Evolutionary conservation across 2,329 filamentous ascomycete species (phyloP).

Genomic region (Epichloe sp.): DNA sequence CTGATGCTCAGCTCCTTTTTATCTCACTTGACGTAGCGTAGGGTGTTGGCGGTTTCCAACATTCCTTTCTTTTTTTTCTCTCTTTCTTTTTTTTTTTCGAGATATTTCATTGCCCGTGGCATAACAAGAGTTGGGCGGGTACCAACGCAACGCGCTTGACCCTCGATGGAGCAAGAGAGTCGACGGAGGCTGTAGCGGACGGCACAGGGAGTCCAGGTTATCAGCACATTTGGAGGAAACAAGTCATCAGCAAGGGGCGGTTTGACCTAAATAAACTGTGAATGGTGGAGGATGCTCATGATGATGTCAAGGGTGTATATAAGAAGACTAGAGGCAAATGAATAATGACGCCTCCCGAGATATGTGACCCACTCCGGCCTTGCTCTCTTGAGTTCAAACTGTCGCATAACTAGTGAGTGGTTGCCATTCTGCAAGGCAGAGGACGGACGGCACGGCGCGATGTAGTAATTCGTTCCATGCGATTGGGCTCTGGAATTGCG

Average conservation of each 20-base stretch:
- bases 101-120: background rate
- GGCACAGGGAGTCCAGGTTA: background rate
- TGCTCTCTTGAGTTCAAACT: too few relatives aligned
- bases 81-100: background rate
- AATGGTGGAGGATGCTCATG: background rate
- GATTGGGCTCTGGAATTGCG: background rate
- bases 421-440: too few relatives aligned
- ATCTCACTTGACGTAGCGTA: slow-evolving; percentile 47
- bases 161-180: background rate
- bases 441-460: too few relatives aligned
- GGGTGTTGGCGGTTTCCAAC: background rate
- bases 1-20: slow-evolving; percentile 75
- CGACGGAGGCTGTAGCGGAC: background rate
- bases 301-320: slow-evolving; percentile 7
- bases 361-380: too few relatives aligned
- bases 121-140: slow-evolving; percentile 7
- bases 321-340: slow-evolving; percentile 3
- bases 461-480: too few relatives aligned
- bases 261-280: background rate
- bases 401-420: too few relatives aligned
- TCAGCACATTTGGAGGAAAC: background rate
- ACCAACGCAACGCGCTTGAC: background rate
- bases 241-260: background rate
- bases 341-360: background rate
- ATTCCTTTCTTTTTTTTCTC: background rate